phyloP scores from a whole-genome alignment of 2,329 filamentous ascomycete species.

The Xylariomycetidae sp. region DNA sequence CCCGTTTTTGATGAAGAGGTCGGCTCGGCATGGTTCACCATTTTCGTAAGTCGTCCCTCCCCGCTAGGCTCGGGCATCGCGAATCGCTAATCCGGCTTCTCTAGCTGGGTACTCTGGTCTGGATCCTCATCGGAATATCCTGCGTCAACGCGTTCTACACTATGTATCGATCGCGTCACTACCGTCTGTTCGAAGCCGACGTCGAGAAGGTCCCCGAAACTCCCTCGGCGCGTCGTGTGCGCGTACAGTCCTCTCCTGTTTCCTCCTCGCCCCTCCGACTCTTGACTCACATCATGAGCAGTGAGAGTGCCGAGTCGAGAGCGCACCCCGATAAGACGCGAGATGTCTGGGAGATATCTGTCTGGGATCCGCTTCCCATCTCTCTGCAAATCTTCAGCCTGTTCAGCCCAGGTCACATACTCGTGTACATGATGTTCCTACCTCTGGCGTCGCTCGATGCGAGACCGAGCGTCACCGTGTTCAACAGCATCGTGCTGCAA shows the following conservation, averaged over 20 bases:
- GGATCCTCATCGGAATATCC: slow-evolving; percentile 63
- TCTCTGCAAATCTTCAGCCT: slow-evolving; percentile 79
- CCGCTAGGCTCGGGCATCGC: no score
- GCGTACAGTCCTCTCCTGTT: slow-evolving; percentile 77
- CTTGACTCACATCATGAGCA: slow-evolving; percentile 62
- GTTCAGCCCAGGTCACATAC: slow-evolving; percentile 90
- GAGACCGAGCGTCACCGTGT: slow-evolving; percentile 78
- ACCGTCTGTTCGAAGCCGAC: slow-evolving; percentile 84
- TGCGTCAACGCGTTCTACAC: slow-evolving; percentile 74
- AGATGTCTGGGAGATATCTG: slow-evolving; percentile 90
- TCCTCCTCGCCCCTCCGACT: slow-evolving; percentile 75
- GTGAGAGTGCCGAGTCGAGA: slow-evolving; percentile 71
- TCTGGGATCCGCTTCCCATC: slow-evolving; percentile 91
- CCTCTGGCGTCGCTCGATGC: slow-evolving; percentile 72
- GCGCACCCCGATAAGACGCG: slow-evolving; percentile 76
- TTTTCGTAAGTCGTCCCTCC: slow-evolving; percentile 41
- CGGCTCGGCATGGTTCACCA: slow-evolving; percentile 60
- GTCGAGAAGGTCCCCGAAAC: slow-evolving; percentile 74
- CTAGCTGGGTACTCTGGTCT: slow-evolving; percentile 67
- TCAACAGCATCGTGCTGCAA: slow-evolving; percentile 76
- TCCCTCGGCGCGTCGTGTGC: slow-evolving; percentile 81
- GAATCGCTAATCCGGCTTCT: slow-evolving; percentile 6
- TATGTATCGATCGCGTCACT: slow-evolving; percentile 75
- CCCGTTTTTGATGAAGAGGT: slow-evolving; percentile 79
- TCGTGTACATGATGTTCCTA: slow-evolving; percentile 84